Evolutionary conservation across 768 basidiomycete genomes (phyloP).

Genomic region (Kondoa subrosea): DNA sequence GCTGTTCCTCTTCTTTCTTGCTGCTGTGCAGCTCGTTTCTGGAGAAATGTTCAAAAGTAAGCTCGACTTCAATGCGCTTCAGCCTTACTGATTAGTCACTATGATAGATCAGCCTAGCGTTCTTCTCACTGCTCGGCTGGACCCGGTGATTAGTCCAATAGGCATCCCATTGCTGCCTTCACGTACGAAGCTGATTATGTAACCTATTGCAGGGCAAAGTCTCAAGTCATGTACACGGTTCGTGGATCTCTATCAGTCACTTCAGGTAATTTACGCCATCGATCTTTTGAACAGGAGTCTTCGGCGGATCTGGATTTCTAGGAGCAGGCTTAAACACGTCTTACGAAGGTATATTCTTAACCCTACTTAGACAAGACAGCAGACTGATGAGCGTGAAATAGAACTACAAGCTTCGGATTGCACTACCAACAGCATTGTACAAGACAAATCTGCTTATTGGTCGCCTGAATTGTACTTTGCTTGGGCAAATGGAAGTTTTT

Average conservation of each 20-base stretch:
- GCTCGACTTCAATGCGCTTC: not conserved
- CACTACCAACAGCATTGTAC: not conserved
- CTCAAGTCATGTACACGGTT: not conserved
- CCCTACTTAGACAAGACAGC: too few species aligned
- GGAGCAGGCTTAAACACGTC: not conserved
- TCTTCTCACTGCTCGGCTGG: not conserved
- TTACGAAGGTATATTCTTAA: too few species aligned
- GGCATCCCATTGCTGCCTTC: too few species aligned
- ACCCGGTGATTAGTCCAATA: not conserved
- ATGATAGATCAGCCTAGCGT: not conserved
- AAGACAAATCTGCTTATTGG: not conserved
- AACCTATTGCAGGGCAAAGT: too few species aligned
- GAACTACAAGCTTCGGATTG: not conserved
- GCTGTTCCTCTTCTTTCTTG: too few species aligned
- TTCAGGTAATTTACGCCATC: not conserved
- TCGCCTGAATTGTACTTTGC: not conserved
- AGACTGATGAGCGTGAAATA: too few species aligned
- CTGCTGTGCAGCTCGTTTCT: not conserved
- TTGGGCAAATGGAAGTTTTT: not conserved
- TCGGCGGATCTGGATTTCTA: not conserved
- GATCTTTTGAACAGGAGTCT: not conserved
- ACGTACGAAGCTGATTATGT: too few species aligned
- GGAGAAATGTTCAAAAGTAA: not conserved
- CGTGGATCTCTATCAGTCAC: too few species aligned
- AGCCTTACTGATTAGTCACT: not conserved